Evolutionary conservation across 345 rosid genomes (phyloP).

Genomic region (Hibiscus mutabilis): DNA sequence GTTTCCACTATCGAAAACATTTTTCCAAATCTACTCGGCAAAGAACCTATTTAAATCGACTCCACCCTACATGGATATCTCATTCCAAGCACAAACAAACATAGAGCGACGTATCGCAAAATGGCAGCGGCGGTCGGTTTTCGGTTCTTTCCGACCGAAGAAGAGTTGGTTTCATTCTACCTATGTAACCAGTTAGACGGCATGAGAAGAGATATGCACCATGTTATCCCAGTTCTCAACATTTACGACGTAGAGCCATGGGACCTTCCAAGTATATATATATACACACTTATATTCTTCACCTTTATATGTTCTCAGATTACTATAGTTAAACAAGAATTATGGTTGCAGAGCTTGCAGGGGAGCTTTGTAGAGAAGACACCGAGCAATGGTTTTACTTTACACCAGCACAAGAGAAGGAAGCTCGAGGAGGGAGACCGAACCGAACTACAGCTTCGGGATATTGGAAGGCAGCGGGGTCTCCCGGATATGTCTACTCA

Average conservation of each 20-base stretch:
- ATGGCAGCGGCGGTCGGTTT: conserved; percentile 36
- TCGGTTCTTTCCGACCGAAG: conserved; percentile 94
- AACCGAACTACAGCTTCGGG: not conserved
- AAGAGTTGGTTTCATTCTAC: conserved; percentile 76
- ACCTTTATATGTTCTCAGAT: too few relatives aligned
- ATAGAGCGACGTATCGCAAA: conserved; percentile 8
- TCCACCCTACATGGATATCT: not conserved
- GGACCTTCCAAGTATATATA: not conserved
- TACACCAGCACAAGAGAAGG: not conserved
- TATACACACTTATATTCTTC: too few relatives aligned
- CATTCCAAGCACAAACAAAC: not conserved
- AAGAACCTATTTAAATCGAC: not conserved
- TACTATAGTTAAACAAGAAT: too few relatives aligned
- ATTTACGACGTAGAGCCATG: not conserved
- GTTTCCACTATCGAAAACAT: conserved; percentile 10
- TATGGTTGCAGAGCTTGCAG: not conserved
- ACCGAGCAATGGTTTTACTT: not conserved
- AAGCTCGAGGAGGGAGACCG: not conserved
- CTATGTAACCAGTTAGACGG: conserved; percentile 47
- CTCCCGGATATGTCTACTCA: not conserved
- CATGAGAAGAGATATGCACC: not conserved
- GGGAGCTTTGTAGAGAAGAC: not conserved
- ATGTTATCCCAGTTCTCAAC: not conserved
- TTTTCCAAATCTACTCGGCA: conserved; percentile 61
- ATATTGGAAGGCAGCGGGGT: not conserved